Evolutionary conservation across 164 flowering plant species (phyloP).

Genomic region (Vitis amurensis): DNA sequence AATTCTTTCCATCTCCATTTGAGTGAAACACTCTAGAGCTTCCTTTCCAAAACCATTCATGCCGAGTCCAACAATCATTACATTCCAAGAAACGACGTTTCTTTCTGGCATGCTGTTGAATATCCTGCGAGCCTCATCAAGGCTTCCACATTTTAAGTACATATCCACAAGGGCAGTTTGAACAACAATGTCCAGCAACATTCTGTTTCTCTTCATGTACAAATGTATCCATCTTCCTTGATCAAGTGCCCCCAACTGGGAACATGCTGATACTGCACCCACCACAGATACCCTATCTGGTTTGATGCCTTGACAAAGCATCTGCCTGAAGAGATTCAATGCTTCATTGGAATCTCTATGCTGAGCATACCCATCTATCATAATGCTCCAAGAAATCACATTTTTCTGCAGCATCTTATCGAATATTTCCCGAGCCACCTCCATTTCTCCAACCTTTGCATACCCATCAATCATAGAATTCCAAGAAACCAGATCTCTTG

Average conservation of each 20-base stretch:
- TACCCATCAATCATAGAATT: slow-evolving; percentile 41
- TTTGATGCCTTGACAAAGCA: slow-evolving; percentile 27
- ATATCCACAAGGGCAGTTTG: slow-evolving; percentile 42
- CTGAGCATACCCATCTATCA: slow-evolving; percentile 36
- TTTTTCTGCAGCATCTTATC: slow-evolving; percentile 29
- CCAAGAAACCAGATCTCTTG: slow-evolving; percentile 39
- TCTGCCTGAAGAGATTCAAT: slow-evolving; percentile 31
- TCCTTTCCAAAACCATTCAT: slow-evolving; percentile 28
- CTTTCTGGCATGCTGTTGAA: slow-evolving; percentile 29
- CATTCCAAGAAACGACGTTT: slow-evolving; percentile 35
- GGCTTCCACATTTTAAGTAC: slow-evolving; percentile 41
- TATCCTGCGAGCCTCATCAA: slow-evolving; percentile 24
- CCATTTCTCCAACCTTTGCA: slow-evolving; percentile 32
- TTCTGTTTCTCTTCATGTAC: slow-evolving; percentile 25
- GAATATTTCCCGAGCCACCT: slow-evolving; percentile 29
- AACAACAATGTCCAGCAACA: slow-evolving; percentile 26
- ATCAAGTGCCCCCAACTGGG: slow-evolving; percentile 8
- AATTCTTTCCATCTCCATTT: slow-evolving; percentile 23
- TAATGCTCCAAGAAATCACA: slow-evolving; percentile 43
- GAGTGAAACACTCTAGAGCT: slow-evolving; percentile 26
- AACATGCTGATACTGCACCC: slow-evolving; percentile 32
- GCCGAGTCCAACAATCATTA: slow-evolving; percentile 37
- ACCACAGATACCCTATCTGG: slow-evolving; percentile 33
- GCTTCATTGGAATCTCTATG: slow-evolving; percentile 31
- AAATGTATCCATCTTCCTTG: slow-evolving; percentile 44